phyloP scores from a whole-genome alignment of 345 rosid genomes.

The Boechera stricta region DNA sequence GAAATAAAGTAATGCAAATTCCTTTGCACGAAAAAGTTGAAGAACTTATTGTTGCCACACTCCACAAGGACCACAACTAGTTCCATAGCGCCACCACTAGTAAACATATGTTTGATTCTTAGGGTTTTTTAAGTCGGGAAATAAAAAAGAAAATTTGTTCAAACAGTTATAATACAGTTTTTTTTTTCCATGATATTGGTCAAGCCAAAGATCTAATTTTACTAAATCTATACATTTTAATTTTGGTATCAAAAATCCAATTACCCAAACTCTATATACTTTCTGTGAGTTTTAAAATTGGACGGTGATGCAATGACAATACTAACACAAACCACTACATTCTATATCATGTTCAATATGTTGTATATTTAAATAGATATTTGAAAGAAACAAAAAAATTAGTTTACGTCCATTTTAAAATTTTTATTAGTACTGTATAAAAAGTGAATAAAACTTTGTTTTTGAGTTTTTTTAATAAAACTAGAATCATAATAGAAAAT shows the following conservation, averaged over 20 bases:
- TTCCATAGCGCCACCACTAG: slow-evolving; percentile 10
- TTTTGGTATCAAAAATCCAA: neutral
- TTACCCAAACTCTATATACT: neutral
- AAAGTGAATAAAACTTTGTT: neutral
- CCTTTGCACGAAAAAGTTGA: slow-evolving; percentile 11
- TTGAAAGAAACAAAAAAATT: neutral
- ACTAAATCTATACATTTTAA: neutral
- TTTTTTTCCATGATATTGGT: neutral
- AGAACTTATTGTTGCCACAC: slow-evolving; percentile 26
- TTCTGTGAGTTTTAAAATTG: too few relatives aligned
- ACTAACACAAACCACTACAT: neutral
- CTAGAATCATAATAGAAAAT: neutral
- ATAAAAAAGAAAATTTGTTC: too few relatives aligned
- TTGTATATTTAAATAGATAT: neutral
- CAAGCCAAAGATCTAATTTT: neutral
- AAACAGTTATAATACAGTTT: too few relatives aligned
- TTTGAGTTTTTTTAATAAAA: neutral
- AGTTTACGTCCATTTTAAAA: neutral
- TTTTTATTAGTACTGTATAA: neutral
- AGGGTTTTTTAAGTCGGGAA: neutral
- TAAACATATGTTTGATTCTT: neutral
- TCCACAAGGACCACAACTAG: neutral
- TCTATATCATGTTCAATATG: neutral
- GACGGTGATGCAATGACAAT: neutral
- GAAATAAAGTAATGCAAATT: slow-evolving; percentile 7